phyloP scores from a whole-genome alignment of 768 basidiomycete species.

The Trametes sanguinea region DNA sequence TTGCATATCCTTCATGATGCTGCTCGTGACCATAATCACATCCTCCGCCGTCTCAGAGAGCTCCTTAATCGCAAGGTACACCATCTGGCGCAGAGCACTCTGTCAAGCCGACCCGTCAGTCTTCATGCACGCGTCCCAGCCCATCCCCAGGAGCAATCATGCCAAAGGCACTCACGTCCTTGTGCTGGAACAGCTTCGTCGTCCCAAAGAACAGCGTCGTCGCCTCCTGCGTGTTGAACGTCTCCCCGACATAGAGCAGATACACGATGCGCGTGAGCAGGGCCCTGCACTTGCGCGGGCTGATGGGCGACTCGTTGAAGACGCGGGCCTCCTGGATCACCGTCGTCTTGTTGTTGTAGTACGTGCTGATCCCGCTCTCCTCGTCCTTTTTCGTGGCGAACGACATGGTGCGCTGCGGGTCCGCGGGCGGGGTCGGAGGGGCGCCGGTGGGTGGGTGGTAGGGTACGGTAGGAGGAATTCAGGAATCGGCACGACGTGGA shows the following conservation, averaged over 20 bases:
- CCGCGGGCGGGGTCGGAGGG: not conserved
- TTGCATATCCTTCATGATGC: conserved; percentile 99
- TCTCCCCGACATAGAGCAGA: conserved; percentile 94
- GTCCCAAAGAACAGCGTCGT: conserved; percentile 98
- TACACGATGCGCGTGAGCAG: conserved; percentile 96
- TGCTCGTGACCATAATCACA: conserved; percentile 99
- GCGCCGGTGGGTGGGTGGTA: conserved; percentile 33
- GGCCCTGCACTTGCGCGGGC: conserved; percentile 94
- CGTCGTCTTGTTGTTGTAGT: conserved; percentile 96
- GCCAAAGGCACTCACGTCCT: conserved; percentile 73
- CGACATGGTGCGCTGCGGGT: conserved; percentile 45
- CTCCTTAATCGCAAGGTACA: conserved; percentile 98
- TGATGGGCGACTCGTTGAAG: conserved; percentile 99
- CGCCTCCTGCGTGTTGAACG: conserved; percentile 91
- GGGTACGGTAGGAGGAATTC: conserved; percentile 8
- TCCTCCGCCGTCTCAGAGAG: conserved; percentile 94
- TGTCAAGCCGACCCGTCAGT: conserved; percentile 35
- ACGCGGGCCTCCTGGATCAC: conserved; percentile 98
- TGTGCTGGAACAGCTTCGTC: conserved; percentile 98
- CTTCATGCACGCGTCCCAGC: conserved; percentile 1
- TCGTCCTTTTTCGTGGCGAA: conserved; percentile 92
- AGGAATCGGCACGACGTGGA: conserved; percentile 14
- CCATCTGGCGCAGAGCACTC: conserved; percentile 95
- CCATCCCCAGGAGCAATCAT: not conserved
- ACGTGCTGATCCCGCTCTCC: conserved; percentile 87